Percentiles rank a stretch among this genome's conserved stretches.
These are phyloP conservation scores for Pleoardoris graminearum DNA, from an alignment of 2,329 filamentous ascomycete species.

Conservation along the genomic window DNA sequence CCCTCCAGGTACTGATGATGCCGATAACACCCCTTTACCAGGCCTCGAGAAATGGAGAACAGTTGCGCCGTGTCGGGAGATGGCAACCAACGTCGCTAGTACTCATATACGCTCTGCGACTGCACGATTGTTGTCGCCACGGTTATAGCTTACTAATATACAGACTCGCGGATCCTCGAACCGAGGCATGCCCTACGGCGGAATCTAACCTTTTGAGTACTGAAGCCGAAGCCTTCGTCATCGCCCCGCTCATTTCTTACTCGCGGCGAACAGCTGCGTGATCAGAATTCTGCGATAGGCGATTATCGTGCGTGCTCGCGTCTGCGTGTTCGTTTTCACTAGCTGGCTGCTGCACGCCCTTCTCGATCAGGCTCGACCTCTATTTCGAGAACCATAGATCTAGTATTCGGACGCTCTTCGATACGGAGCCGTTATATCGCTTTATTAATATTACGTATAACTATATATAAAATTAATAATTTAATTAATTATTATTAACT, in stretches of 20 bases:
- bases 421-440: too few relatives aligned
- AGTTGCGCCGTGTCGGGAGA: not conserved
- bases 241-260: not conserved
- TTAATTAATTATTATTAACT: too few relatives aligned
- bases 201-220: slow-evolving; percentile 1
- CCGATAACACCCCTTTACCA: too few relatives aligned
- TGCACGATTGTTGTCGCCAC: not conserved
- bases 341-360: not conserved
- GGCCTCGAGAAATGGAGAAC: too few relatives aligned
- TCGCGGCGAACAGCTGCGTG: not conserved
- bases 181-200: slow-evolving; percentile 1
- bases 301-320: not conserved
- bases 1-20: too few relatives aligned
- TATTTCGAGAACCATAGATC: not conserved
- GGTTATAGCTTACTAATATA: not conserved
- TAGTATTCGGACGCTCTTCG: too few relatives aligned
- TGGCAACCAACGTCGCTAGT: not conserved
- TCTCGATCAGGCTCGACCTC: not conserved
- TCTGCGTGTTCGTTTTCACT: not conserved
- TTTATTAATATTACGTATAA: too few relatives aligned
- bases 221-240: slow-evolving; percentile 5
- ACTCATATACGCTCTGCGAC: not conserved
- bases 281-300: not conserved
- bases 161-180: not conserved
- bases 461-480: too few relatives aligned